Evolutionary conservation across 257 asterid genomes (phyloP), one percentile per base, ranked within the genome.

Genomic region (Schizonepeta tenuifolia): DNA sequence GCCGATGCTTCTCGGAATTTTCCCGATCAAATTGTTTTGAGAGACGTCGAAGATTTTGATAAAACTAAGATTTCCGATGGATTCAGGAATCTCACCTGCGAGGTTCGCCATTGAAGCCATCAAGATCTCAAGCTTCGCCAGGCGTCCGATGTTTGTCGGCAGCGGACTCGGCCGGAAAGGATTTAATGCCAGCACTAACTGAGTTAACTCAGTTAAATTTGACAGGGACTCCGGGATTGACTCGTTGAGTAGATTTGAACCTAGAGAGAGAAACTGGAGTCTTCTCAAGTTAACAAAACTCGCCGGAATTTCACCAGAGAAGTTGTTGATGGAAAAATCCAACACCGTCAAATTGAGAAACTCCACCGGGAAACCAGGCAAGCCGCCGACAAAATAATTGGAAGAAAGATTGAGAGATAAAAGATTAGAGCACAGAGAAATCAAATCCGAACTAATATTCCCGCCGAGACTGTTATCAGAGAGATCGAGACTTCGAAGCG

Each of bases 241-340:
- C 14, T 90, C 98, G 69, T 88, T 84, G 7, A 92, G 81, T 15
- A 90, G 77, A 69, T 88, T 86, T 7, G 82, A 71, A 13, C 81
- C 80, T 1, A 90, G 80, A 31, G 78, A 55, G 11, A 92, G 84
- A 33, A 76, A 69, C 77, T 82, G 86, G 18, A 92, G 86, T 9
- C 60, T 84, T 47, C 81, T 83, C 20, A 92, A 54, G 22, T 75
- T 71, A 75, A 84, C 92, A 28, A 85, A 86, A 76, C 85, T 85
- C 46, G 70, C 46, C 44, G 96, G 97, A 31, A 92, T 84, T 24
- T 82, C 90, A n/a, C 94, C 96, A 31, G 92, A 33, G 75, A 90
- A 90, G 57, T 87, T 90, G 75, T 92, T 92, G 6, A 2, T 0
- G 2, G 86, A 80, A 38, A 90, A 77, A 77, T 84, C 94, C 49